Evolutionary conservation across 1,284 basidiomycete species (phyloP).

Genomic region (Malassezia japonica): DNA sequence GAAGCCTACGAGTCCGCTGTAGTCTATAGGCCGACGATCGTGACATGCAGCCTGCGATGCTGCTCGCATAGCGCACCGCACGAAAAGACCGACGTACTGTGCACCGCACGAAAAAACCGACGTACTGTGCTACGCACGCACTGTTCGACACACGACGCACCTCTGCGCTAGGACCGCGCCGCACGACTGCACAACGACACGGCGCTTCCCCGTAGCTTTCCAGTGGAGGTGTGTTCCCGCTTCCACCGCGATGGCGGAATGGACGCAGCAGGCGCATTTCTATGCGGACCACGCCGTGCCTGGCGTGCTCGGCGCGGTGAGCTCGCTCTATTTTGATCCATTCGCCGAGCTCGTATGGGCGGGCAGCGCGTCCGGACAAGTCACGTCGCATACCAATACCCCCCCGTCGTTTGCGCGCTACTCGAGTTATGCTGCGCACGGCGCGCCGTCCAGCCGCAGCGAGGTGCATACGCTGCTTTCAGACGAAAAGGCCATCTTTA

Average conservation of each 20-base stretch:
- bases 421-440: slow-evolving; percentile 52
- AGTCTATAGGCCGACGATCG: no score
- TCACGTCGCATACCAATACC: slow-evolving; percentile 56
- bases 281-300: slow-evolving; percentile 29
- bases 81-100: no score
- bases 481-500: slow-evolving; percentile 48
- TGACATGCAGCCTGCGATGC: no score
- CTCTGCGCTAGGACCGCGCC: no score
- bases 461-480: slow-evolving; percentile 40
- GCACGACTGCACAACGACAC: no score
- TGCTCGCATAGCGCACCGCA: no score
- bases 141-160: no score
- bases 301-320: slow-evolving; percentile 32
- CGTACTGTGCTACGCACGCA: no score
- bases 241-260: slow-evolving; percentile 29
- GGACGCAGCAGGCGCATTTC: slow-evolving; percentile 40
- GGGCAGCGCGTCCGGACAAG: slow-evolving; percentile 64
- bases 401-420: slow-evolving; percentile 55
- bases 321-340: slow-evolving; percentile 67
- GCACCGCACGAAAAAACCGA: no score
- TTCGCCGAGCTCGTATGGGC: slow-evolving; percentile 82
- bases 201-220: no score
- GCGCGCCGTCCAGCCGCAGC: slow-evolving; percentile 54
- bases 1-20: slow-evolving; percentile 14
- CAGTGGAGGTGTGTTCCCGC: slow-evolving; percentile 5